Evolutionary conservation across 768 basidiomycete genomes (phyloP).

Genomic region (Rhodotorula graminis): DNA sequence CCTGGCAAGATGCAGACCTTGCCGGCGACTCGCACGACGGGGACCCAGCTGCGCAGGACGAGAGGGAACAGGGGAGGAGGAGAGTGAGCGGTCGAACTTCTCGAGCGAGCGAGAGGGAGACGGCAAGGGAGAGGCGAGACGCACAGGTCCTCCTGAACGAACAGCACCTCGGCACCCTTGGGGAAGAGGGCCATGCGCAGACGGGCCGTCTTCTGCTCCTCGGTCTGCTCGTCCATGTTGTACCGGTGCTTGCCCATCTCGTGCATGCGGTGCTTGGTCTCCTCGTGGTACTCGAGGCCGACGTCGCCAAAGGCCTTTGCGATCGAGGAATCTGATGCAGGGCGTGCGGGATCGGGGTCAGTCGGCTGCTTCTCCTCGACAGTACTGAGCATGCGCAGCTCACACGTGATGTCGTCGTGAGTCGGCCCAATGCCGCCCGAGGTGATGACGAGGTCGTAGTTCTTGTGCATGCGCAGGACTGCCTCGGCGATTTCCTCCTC

Average conservation of each 20-base stretch:
- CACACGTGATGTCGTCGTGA: conserved; percentile 41
- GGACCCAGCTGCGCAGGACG: conserved; percentile 52
- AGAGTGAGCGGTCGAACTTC: neutral
- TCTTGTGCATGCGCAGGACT: conserved; percentile 68
- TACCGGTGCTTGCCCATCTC: conserved; percentile 58
- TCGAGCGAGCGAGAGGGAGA: conserved; percentile 43
- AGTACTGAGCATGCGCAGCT: too few relatives aligned
- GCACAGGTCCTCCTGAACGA: conserved; percentile 67
- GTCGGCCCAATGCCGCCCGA: conserved; percentile 83
- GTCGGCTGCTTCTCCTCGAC: too few relatives aligned
- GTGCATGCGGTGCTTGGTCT: conserved; percentile 65
- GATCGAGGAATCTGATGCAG: conserved; percentile 65
- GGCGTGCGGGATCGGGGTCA: too few relatives aligned
- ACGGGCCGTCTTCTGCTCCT: conserved; percentile 70
- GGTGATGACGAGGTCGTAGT: conserved; percentile 85
- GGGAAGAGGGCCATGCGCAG: conserved; percentile 90
- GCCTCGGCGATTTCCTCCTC: conserved; percentile 87
- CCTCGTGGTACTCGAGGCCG: conserved; percentile 64
- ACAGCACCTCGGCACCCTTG: conserved; percentile 65
- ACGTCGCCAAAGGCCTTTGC: conserved; percentile 71
- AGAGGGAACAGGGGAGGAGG: too few relatives aligned
- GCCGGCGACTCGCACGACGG: conserved; percentile 75
- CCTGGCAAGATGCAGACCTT: conserved; percentile 90
- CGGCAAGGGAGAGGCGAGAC: conserved; percentile 55
- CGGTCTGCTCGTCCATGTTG: conserved; percentile 60